Base-by-base conservation (phyloP, 148 eudicot genomes). In the Suaeda aralocaspica region DNA sequence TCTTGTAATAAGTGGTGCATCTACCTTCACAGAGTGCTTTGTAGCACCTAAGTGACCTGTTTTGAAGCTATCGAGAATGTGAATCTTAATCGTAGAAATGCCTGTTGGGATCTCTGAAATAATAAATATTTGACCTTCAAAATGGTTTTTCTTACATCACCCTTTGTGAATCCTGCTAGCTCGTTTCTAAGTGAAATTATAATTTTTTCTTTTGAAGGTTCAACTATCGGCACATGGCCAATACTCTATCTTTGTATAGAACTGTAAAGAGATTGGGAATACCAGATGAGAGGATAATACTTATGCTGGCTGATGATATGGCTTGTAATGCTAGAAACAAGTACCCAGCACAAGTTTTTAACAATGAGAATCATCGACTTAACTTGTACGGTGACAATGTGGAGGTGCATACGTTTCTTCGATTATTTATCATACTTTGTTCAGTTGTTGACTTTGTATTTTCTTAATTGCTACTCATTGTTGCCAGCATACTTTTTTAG, bases 261-360 rank as follows among this genome's bases (percentile, higher is more conserved):
- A 93, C 98, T 10, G 98, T 93, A 50, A 93, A 93, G 77, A 82
- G 98, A 64, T 78, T 93, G 39, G 98, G 98, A 67, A 93, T 93
- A 77, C 98, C 98, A 8, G 98, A 93, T 81, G 98, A 93, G 76
- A 90, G 98, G 77, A 93, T 91, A 59, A 91, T 93, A 72, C 92
- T 93, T 70, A 93, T 93, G 98, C 71, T 93, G 74, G 96, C 98
- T 72, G 98, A 93, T 86, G 98, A 93, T 76, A 93, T 93, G 98
- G 98, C 96, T 66, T 93, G 98, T 85, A 93, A 93, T 83, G 78
- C 98, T 49, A 85, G 98, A 75, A 93, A 93, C 79, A 93, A 91
- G 76, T 87, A 88, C 76, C 96, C 98, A 74, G 98, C 98, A 29
- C 98, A 90, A 82, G 98, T 93, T 70, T 93, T 93, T 82, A 93